Conservation (phyloP, 768 basidiomycete species). For the Kwoniella sp. region DNA sequence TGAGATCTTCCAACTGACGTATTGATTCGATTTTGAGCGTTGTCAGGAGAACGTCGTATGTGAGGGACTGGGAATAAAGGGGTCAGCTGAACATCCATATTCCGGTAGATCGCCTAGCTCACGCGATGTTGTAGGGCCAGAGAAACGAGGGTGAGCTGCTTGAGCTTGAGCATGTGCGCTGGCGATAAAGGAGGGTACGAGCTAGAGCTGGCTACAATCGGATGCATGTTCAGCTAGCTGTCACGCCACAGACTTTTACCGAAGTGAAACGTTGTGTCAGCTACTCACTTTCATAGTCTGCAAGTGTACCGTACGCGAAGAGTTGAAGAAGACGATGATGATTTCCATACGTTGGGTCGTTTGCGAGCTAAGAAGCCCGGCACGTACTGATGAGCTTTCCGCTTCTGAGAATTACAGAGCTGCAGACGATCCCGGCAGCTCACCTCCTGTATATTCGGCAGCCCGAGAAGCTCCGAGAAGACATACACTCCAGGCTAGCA, state of each 20-base stretch:
- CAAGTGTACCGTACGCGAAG: constrained; percentile 86
- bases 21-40: constrained; percentile 75
- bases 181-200: constrained; percentile 68
- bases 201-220: constrained; percentile 8
- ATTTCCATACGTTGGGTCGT: constrained; percentile 66
- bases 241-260: neutral
- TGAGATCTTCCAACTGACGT: constrained; percentile 90
- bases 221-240: neutral
- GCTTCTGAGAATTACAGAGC: neutral
- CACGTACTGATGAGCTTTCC: constrained; percentile 5
- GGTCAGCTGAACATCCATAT: neutral
- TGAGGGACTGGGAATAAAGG: constrained; percentile 65
- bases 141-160: constrained; percentile 87
- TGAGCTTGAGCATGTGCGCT: constrained; percentile 81
- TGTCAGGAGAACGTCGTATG: constrained; percentile 72
- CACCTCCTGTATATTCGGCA: constrained; percentile 83
- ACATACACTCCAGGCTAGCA: constrained; percentile 78
- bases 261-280: too few species aligned
- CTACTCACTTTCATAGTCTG: constrained; percentile 73
- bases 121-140: constrained; percentile 78
- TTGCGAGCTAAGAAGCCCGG: constrained; percentile 64
- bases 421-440: constrained; percentile 31
- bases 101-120: constrained; percentile 47
- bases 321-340: constrained; percentile 72
- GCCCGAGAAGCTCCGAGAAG: constrained; percentile 82